Evolutionary conservation across 2,329 filamentous ascomycete genomes (phyloP).

Genomic region (Ophiostoma perfectum): DNA sequence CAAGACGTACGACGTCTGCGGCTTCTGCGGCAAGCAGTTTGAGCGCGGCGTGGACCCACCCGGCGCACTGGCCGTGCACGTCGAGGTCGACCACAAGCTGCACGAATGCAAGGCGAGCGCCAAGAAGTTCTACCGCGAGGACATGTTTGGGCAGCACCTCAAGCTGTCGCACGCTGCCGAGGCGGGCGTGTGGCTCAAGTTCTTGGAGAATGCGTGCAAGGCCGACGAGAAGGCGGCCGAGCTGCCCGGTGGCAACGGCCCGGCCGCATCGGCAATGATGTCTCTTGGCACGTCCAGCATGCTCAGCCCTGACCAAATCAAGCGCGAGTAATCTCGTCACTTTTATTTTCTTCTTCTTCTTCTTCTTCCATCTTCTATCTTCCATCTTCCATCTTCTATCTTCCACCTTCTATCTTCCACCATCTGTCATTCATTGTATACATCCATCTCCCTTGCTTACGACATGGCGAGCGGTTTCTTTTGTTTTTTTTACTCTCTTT

Average conservation of each 20-base stretch:
- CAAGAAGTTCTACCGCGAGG: conserved; percentile 27
- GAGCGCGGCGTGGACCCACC: neutral
- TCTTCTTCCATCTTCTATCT: neutral
- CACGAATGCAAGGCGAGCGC: conserved; percentile 25
- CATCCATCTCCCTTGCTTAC: neutral
- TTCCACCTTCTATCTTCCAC: neutral
- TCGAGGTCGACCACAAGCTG: conserved; percentile 26
- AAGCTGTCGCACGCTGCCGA: conserved; percentile 27
- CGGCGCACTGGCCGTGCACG: conserved; percentile 16
- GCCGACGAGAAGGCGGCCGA: conserved; percentile 22
- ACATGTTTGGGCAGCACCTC: conserved; percentile 28
- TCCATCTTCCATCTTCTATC: neutral
- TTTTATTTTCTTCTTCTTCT: neutral
- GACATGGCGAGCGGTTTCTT: neutral
- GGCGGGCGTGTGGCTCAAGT: conserved; percentile 28
- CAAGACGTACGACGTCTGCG: conserved; percentile 23
- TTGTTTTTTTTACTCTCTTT: neutral
- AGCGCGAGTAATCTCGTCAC: neutral
- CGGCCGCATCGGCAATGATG: neutral
- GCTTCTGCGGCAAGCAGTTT: conserved; percentile 26
- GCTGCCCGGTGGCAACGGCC: neutral
- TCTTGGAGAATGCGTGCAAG: conserved; percentile 27
- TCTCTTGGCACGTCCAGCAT: neutral
- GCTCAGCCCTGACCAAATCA: neutral
- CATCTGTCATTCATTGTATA: neutral